Evolutionary conservation across 2,329 filamentous ascomycete species (phyloP).

Genomic region (Berkeleyomyces rouxiae): DNA sequence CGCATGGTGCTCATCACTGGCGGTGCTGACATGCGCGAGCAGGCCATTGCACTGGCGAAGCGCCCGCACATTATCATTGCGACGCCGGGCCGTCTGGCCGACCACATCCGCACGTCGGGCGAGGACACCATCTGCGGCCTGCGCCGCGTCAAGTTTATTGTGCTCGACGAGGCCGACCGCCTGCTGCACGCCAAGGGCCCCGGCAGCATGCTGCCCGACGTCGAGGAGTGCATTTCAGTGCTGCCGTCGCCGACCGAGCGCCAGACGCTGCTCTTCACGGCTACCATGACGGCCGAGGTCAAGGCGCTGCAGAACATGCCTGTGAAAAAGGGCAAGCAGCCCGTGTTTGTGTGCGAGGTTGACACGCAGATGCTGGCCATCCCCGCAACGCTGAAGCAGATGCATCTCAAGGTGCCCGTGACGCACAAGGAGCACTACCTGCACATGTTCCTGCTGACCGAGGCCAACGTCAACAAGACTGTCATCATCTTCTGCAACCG

Average conservation of each 20-base stretch:
- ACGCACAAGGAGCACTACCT: constrained; percentile 92
- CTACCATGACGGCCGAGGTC: constrained; percentile 86
- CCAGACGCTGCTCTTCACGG: constrained; percentile 93
- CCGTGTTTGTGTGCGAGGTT: constrained; percentile 79
- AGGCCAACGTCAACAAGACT: constrained; percentile 55
- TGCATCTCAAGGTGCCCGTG: constrained; percentile 73
- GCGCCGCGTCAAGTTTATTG: constrained; percentile 63
- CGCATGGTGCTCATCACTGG: constrained; percentile 84
- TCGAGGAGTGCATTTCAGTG: constrained; percentile 71
- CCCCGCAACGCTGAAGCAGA: constrained; percentile 65
- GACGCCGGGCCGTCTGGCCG: constrained; percentile 79
- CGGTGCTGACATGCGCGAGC: constrained; percentile 78
- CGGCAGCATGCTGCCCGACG: constrained; percentile 86
- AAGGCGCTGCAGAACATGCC: constrained; percentile 69
- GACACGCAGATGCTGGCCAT: constrained; percentile 61
- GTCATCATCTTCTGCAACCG: constrained; percentile 92
- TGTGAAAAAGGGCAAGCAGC: constrained; percentile 48
- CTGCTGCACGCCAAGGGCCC: constrained; percentile 55
- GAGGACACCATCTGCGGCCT: constrained; percentile 78
- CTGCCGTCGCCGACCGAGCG: constrained; percentile 62
- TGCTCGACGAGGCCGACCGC: constrained; percentile 90
- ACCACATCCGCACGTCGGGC: constrained; percentile 83
- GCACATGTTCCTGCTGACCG: constrained; percentile 71
- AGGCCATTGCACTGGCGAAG: constrained; percentile 68
- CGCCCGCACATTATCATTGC: constrained; percentile 87